These are phyloP conservation scores for Daldinia sp. DNA, from an alignment of 2,329 filamentous ascomycete genomes.

Conservation along the genomic window DNA sequence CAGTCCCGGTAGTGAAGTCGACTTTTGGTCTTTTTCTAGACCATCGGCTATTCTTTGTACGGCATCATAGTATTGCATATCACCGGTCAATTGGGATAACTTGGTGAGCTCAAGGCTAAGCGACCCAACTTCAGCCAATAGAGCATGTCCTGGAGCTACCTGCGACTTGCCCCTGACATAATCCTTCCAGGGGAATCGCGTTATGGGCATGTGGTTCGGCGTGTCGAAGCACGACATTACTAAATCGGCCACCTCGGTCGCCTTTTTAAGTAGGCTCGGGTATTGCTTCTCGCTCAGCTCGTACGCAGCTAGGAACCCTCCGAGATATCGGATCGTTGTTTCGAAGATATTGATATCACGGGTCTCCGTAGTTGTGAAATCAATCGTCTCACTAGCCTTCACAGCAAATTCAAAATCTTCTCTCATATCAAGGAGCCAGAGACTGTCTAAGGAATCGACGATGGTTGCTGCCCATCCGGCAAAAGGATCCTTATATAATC, in stretches of 20 bases:
- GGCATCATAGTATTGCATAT: slow-evolving; percentile 72
- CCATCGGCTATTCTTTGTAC: slow-evolving; percentile 68
- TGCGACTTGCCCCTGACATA: slow-evolving; percentile 57
- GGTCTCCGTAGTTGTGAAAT: slow-evolving; percentile 67
- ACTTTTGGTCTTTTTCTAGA: slow-evolving; percentile 65
- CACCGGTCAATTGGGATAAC: slow-evolving; percentile 71
- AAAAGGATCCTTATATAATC: slow-evolving; percentile 66
- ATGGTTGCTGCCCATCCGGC: slow-evolving; percentile 76
- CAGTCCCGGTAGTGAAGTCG: slow-evolving; percentile 70
- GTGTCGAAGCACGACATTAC: slow-evolving; percentile 77
- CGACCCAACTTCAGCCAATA: slow-evolving; percentile 68
- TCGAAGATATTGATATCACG: slow-evolving; percentile 75
- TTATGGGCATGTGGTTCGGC: slow-evolving; percentile 73
- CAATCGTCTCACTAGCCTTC: slow-evolving; percentile 67
- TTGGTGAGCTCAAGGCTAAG: slow-evolving; percentile 72
- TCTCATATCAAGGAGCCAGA: slow-evolving; percentile 78
- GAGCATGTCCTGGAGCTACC: slow-evolving; percentile 58
- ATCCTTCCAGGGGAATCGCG: slow-evolving; percentile 69
- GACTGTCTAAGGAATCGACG: slow-evolving; percentile 75
- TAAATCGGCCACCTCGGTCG: slow-evolving; percentile 72
- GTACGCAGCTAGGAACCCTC: slow-evolving; percentile 76
- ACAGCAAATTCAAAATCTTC: slow-evolving; percentile 75
- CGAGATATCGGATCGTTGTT: slow-evolving; percentile 78
- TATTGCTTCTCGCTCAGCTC: slow-evolving; percentile 70
- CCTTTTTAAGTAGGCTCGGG: slow-evolving; percentile 69